A percentile compares a stretch with the other conserved stretches of the same genome.
These are phyloP conservation scores for Posidonia australis DNA, from an alignment of 106 monocot genomes.

Conservation along the genomic window DNA sequence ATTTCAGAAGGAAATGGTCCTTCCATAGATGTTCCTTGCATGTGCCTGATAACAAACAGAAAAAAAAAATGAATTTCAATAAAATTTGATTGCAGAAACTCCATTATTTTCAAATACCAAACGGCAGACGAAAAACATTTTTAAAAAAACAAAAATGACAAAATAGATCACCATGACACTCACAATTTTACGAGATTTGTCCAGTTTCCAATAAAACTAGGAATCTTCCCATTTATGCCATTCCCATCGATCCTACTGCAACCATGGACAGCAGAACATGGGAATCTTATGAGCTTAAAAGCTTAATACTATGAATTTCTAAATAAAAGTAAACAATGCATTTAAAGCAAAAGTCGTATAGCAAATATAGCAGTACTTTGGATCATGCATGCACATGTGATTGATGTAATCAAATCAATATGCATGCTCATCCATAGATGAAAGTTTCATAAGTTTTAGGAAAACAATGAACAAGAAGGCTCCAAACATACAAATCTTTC, in stretches of 20 bases:
- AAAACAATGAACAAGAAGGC: not conserved
- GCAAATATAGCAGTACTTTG: no score
- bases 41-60: slow-evolving; percentile 18
- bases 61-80: not conserved
- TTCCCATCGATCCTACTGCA: slow-evolving; percentile 32
- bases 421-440: not conserved
- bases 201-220: slow-evolving; percentile 26
- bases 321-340: not conserved
- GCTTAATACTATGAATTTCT: not conserved
- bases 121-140: not conserved
- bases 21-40: slow-evolving; percentile 50
- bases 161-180: not conserved
- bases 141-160: not conserved
- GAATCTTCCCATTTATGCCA: slow-evolving; percentile 25
- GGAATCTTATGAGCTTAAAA: not conserved
- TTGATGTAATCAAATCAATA: not conserved
- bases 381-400: no score
- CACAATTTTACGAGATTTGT: slow-evolving; percentile 12
- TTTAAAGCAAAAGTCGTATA: no score
- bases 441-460: not conserved
- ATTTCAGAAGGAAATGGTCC: slow-evolving; percentile 39
- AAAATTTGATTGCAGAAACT: not conserved
- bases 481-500: slow-evolving; percentile 15
- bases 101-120: not conserved
- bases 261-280: not conserved